These are phyloP conservation scores for Xylaria grammica DNA, from an alignment of 495 filamentous ascomycete genomes.

Conservation along the genomic window DNA sequence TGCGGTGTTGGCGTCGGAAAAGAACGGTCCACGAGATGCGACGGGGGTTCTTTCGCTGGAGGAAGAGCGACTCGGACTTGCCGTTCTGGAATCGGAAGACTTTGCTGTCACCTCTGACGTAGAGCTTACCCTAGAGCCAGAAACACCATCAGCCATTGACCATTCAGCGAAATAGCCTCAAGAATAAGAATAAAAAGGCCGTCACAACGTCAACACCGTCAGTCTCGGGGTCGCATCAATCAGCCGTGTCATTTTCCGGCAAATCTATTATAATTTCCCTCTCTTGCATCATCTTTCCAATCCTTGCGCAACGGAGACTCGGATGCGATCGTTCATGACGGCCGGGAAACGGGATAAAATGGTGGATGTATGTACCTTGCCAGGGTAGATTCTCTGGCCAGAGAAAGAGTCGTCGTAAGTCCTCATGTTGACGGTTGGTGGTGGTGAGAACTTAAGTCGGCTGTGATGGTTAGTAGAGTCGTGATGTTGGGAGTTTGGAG, in stretches of 20 bases:
- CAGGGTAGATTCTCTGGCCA: slow-evolving; percentile 98
- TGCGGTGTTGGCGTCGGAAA: slow-evolving; percentile 97
- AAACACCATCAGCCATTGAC: slow-evolving; percentile 26
- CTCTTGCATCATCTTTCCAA: background rate
- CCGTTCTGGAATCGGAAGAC: slow-evolving; percentile 99
- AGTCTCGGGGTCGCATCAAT: slow-evolving; percentile 7
- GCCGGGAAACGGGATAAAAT: slow-evolving; percentile 12
- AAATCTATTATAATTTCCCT: background rate
- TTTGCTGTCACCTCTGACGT: slow-evolving; percentile 99
- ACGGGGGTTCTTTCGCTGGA: slow-evolving; percentile 99
- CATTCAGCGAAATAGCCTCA: background rate
- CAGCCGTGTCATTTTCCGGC: background rate
- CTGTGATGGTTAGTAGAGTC: slow-evolving; percentile 36
- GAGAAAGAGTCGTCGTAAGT: slow-evolving; percentile 99
- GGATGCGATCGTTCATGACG: slow-evolving; percentile 25
- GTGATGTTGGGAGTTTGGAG: slow-evolving; percentile 29
- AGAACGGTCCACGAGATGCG: slow-evolving; percentile 98
- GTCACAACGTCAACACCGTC: slow-evolving; percentile 13
- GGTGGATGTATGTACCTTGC: slow-evolving; percentile 75
- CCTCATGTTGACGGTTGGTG: slow-evolving; percentile 77
- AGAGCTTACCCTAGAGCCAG: slow-evolving; percentile 85
- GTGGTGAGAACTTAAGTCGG: slow-evolving; percentile 37
- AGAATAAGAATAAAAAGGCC: background rate
- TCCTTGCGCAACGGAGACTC: slow-evolving; percentile 12
- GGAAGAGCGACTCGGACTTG: slow-evolving; percentile 99